Evolutionary conservation across 345 rosid species (phyloP), one percentile per base, ranked within the genome.

Genomic region (Pistacia atlantica): DNA sequence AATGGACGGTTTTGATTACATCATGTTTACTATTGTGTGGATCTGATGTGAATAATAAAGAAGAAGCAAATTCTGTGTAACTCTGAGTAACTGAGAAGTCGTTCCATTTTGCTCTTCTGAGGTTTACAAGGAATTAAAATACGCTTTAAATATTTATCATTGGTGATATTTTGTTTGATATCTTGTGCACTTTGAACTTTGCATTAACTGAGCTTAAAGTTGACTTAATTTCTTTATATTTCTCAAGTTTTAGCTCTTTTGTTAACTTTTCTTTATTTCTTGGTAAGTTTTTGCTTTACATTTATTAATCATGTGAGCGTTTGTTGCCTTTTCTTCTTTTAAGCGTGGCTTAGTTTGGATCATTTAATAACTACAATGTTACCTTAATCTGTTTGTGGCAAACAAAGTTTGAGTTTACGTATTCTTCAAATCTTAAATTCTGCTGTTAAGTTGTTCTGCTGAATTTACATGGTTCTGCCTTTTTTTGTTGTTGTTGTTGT

Each of bases 21-120:
- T 57, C 54, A 60, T 75, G 45, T 38, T 65, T 67, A 11, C 69
- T 67, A 20, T 59, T 31, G 60, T 42, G 52, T 82, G 82, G 88
- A 87, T 84, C 91, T 82, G 78, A 65, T 77, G 61, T 49, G 42
- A 68, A 54, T 42, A 12, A 31, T 14, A 60, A 52, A 60, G 38
- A 67, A 63, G 59, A 66, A 61, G 61, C 22, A 56, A 46, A 52
- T 25, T 52, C 1, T 8, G 11, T 56, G 37, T 14, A 17, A 10
- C 33, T 42, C 20, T 9, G 48, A 61, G 58, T 48, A 48, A 73
- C 35, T 9, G 66, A 28, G 49, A 62, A 61, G 12, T 67, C 10
- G 72, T 60, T 45, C 67, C 73, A 48, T 69, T 75, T 73, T 49
- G 2, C n/a, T 76, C 59, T 77, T 52, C 35, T 12, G 1, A 8